Evolutionary conservation across 1,284 basidiomycete genomes (phyloP).

Genomic region (Leccinum proliferum): DNA sequence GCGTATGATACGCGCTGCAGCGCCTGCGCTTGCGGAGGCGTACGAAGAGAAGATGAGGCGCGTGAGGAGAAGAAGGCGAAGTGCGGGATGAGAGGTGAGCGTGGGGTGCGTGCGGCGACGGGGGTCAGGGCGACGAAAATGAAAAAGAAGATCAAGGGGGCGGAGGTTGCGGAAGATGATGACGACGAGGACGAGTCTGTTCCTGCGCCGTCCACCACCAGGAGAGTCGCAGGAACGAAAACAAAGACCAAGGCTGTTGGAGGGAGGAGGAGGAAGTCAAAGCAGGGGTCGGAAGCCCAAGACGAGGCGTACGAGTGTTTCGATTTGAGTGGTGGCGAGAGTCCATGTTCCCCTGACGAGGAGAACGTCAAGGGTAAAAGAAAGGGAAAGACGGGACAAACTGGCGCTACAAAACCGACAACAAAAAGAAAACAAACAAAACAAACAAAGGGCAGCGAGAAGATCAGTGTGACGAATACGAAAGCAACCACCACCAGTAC

Average conservation of each 20-base stretch:
- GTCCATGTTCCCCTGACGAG: constrained; percentile 19
- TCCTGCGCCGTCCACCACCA: constrained; percentile 9
- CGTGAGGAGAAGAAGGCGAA: constrained; percentile 47
- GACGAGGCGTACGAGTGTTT: constrained; percentile 28
- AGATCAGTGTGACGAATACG: not conserved
- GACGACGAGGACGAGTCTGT: not conserved
- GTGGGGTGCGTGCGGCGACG: constrained; percentile 1
- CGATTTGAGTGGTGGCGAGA: constrained; percentile 23
- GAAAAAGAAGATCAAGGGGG: not conserved
- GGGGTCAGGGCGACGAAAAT: not conserved
- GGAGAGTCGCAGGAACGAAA: constrained; percentile 4
- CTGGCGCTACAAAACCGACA: not conserved
- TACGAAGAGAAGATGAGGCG: constrained; percentile 48
- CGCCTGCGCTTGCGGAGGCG: constrained; percentile 54
- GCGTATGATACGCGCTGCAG: constrained; percentile 63
- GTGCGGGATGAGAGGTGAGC: constrained; percentile 19
- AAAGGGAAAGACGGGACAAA: constrained; percentile 1
- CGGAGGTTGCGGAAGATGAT: not conserved
- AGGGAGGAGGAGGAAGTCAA: constrained; percentile 18
- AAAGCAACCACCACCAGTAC: constrained; percentile 6
- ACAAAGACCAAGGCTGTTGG: constrained; percentile 5
- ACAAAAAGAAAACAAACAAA: too few species aligned
- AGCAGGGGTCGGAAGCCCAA: constrained; percentile 23
- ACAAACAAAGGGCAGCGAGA: not conserved
- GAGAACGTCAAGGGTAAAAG: constrained; percentile 6